Evolutionary conservation across 768 basidiomycete species (phyloP), one percentile per base, ranked within the genome.

Genomic region (Termitomyces sp.): DNA sequence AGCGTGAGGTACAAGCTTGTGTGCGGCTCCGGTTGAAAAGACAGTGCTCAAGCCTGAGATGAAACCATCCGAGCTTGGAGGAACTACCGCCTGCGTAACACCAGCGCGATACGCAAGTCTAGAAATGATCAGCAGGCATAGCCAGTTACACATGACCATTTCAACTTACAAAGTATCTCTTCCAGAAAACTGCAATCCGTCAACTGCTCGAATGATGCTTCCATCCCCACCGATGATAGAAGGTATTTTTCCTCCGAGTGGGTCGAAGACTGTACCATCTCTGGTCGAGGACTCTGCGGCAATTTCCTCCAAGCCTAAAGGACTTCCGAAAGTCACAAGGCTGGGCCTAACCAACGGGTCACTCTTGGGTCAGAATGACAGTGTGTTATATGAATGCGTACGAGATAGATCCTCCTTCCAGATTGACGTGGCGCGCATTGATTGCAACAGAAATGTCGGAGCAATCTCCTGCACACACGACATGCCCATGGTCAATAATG

Each of bases 271-370:
- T 0, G 62, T 56, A 4, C 92, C 93, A 69, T 94, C 90, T 46
- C 75, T 81, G 0, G 91, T 94, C 4, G 84, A 84, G 10, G 78
- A 70, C 70, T 94, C 93, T 49, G 75, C 69, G 18, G 74, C 66
- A 30, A 95, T 93, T 64, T 89, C 84, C 56, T 81, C 77, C 51
- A 92, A 68, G 0, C 92, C 93, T 5, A 95, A 69, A 14, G 81
- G 77, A 30, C 87, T 81, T 3, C 93, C 93, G 59, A 83, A 91
- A 3, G 86, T 82, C 18, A 87, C 79, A 55, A 93, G 70, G 3
- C 85, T 87, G 7, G 92, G 77, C 2, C 65, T 66, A 43, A 35
- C 33, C 9, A 48, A 40, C 13, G 50, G 33, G 30, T 59, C 9
- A 55, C 20, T 44, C 41, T 16, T 16, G 38, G 18, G 33, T 3